Percentiles rank a stretch among this genome's conserved stretches.
phyloP scores from a whole-genome alignment of 257 asterid genomes.

The Solanum habrochaites region DNA sequence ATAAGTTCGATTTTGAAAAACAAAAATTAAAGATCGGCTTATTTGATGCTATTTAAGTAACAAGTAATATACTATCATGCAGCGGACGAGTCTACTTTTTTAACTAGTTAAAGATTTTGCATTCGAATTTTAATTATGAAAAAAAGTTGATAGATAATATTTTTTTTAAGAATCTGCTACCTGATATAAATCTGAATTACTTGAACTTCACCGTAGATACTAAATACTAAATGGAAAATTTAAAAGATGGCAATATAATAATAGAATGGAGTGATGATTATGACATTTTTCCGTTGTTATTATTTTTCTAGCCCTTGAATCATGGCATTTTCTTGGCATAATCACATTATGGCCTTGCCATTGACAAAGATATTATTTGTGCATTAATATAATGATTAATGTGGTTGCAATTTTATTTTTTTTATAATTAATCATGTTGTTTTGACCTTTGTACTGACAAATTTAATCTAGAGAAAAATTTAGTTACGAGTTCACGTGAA shows the following conservation, averaged over 20 bases:
- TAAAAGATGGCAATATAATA: background rate
- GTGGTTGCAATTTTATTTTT: background rate
- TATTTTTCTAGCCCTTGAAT: background rate
- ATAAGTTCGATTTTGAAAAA: no score
- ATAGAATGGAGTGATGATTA: background rate
- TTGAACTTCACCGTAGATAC: fast-evolving
- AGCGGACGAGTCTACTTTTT: background rate
- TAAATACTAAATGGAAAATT: background rate
- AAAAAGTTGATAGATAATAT: fast-evolving
- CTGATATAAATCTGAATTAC: background rate
- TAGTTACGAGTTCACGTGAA: fast-evolving
- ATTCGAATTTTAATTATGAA: no score
- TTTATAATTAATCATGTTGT: background rate
- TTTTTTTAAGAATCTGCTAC: background rate
- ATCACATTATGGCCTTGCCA: background rate
- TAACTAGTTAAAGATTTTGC: no score
- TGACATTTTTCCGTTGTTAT: background rate
- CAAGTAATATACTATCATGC: background rate
- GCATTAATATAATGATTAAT: background rate
- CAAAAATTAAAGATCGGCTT: no score
- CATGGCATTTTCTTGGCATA: background rate
- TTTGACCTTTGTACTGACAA: background rate
- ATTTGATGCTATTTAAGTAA: no score
- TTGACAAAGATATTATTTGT: background rate
- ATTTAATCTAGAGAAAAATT: background rate